phyloP scores from a whole-genome alignment of 73 alveolate genomes.

The Paramecium sexaurelia region DNA sequence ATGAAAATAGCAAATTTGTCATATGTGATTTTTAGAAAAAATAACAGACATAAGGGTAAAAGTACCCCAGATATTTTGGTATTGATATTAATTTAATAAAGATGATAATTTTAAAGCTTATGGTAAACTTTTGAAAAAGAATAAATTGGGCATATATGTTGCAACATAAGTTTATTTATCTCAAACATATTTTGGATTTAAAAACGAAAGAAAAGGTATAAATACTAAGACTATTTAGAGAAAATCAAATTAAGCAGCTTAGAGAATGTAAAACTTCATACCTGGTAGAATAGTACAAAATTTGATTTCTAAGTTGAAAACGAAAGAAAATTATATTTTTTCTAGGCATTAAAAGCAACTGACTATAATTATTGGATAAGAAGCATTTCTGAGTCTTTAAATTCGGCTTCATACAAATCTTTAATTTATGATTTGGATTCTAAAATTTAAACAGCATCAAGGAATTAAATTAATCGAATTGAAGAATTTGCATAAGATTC shows the following conservation, averaged over 20 bases:
- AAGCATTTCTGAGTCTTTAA: background rate
- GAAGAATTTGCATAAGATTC: conserved; percentile 23
- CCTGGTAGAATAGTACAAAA: conserved; percentile 4
- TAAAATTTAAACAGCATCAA: background rate
- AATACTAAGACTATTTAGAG: background rate
- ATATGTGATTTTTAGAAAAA: background rate
- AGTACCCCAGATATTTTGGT: background rate
- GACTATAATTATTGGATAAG: background rate
- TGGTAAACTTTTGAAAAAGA: background rate
- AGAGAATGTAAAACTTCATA: background rate
- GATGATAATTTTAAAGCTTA: conserved; percentile 14
- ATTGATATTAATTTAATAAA: background rate
- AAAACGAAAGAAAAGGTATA: background rate
- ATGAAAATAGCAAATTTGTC: background rate
- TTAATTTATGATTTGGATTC: background rate
- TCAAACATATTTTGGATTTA: background rate
- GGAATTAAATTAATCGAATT: background rate
- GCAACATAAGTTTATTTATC: background rate
- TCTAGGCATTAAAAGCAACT: background rate
- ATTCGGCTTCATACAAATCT: background rate
- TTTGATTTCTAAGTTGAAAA: conserved; percentile 17
- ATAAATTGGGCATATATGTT: background rate
- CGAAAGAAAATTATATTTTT: background rate
- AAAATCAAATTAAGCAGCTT: background rate
- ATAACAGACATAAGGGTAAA: background rate